Percentiles rank a stretch among this genome's conserved stretches.
phyloP scores from a whole-genome alignment of 1,284 basidiomycete genomes.

The Peniophora sp. region DNA sequence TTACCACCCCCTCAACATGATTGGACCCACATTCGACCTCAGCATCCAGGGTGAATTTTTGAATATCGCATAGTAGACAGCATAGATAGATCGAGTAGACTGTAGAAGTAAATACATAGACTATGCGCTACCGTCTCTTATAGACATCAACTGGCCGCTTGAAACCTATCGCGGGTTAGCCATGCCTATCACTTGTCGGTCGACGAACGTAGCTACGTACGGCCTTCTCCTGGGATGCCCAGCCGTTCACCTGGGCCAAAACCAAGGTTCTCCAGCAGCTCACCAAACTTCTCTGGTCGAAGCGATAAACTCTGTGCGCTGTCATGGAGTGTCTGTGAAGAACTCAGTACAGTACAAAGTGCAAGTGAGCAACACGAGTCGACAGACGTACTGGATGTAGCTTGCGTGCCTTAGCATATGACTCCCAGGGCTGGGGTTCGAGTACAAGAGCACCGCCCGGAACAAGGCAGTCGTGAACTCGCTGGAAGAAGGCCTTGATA shows the following conservation, averaged over 20 bases:
- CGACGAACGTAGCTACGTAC: slow-evolving; percentile 24
- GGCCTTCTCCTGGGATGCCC: slow-evolving; percentile 50
- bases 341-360: slow-evolving; percentile 1
- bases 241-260: slow-evolving; percentile 45
- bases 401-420: slow-evolving; percentile 65
- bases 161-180: slow-evolving; percentile 29
- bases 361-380: neutral
- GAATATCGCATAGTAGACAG: neutral
- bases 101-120: neutral
- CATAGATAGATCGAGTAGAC: neutral
- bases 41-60: neutral
- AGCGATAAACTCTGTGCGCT: slow-evolving; percentile 45
- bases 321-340: slow-evolving; percentile 43
- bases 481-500: slow-evolving; percentile 52
- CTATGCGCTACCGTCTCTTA: slow-evolving; percentile 16
- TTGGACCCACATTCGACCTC: neutral
- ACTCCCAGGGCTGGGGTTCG: slow-evolving; percentile 76
- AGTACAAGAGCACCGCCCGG: slow-evolving; percentile 58
- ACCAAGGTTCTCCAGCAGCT: slow-evolving; percentile 48
- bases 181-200: neutral
- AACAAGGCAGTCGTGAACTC: slow-evolving; percentile 46
- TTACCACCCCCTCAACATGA: neutral
- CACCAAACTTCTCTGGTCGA: slow-evolving; percentile 54
- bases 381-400: slow-evolving; percentile 44
- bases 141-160: slow-evolving; percentile 42